Evolutionary conservation across 2,329 filamentous ascomycete species (phyloP).

Genomic region (Clarireedia hainanense): DNA sequence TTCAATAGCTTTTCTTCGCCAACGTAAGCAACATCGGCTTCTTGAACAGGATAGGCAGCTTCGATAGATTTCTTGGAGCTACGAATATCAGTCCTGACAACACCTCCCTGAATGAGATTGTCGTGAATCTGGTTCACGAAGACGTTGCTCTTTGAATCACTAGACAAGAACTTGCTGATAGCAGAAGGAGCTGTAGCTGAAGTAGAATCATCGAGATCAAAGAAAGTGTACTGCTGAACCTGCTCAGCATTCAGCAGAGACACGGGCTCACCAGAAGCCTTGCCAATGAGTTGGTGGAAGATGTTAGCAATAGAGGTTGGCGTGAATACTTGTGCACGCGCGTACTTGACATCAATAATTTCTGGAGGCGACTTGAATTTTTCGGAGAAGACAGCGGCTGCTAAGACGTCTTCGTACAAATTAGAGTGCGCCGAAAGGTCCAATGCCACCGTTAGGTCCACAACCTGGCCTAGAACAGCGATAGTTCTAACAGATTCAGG

Average conservation of each 20-base stretch:
- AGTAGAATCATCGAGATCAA: constrained; percentile 74
- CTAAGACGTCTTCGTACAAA: constrained; percentile 86
- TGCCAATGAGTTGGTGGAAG: constrained; percentile 42
- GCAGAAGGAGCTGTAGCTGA: constrained; percentile 56
- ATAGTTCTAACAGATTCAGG: constrained; percentile 69
- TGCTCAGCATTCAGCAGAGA: constrained; percentile 46
- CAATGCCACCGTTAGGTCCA: constrained; percentile 60
- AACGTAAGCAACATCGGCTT: constrained; percentile 72
- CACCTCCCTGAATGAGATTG: constrained; percentile 66
- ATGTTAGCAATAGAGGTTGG: constrained; percentile 45
- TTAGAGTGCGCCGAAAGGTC: constrained; percentile 75
- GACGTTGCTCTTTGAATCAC: constrained; percentile 59
- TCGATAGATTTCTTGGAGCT: constrained; percentile 77
- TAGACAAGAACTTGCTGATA: constrained; percentile 55
- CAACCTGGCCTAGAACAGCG: constrained; percentile 83
- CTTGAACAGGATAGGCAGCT: constrained; percentile 70
- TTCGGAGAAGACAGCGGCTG: constrained; percentile 71
- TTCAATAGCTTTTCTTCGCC: constrained; percentile 73
- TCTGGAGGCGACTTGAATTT: constrained; percentile 54
- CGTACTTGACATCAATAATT: constrained; percentile 84
- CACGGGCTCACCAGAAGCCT: constrained; percentile 27
- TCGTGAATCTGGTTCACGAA: constrained; percentile 54
- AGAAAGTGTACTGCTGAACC: constrained; percentile 84
- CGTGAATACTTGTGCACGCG: constrained; percentile 53
- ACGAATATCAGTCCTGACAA: constrained; percentile 76